Base-by-base conservation (phyloP, 345 rosid species). In the Heritiera littoralis region DNA sequence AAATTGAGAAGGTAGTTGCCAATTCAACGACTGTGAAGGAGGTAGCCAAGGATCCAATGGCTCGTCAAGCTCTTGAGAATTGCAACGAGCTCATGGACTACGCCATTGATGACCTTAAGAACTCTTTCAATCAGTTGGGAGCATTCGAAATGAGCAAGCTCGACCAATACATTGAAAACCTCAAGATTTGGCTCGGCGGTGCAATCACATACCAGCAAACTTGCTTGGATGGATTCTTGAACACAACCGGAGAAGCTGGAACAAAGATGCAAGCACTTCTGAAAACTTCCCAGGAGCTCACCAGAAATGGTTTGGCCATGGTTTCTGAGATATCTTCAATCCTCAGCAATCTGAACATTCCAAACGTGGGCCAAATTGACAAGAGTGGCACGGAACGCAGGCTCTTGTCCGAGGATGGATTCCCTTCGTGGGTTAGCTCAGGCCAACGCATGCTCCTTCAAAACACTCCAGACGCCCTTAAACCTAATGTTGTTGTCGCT, bases 291-390 rank as follows among this genome's bases (percentile, higher is more conserved):
- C 84, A 75, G 46, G 83, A 88, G 84, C 90, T 90, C 18, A 89
- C 90, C 1, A 86, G 89, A 81, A 95, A 93, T 61, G 90, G 89
- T 43, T 88, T 95, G 14, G 95, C 93, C 40, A 93, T 93, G 92
- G 84, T 89, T 30, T 66, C 79, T 4, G 87, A 84, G 54, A 66
- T 93, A 7, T 66, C 89, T 23, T 52, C 80, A 15, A 78, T 93
- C 15, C 38, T 88, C 0, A 72, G 72, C 15, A 66, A 81, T 1
- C 35, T 89, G n/a, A 66, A 84, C 43, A 38, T 88, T 71, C 80
- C 86, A 48, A 48, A 8, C 48, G 28, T 83, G 1, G 17, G 23
- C 8, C 10, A 28, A 30, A 45, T 23, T 18, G 80, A 52, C 28
- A 60, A 43, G 18, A 10, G 30, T 2, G 51, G 38, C 38, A 32